A percentile compares a stretch with the other conserved stretches of the same genome.
These are phyloP conservation scores for Anisodus tanguticus DNA, from an alignment of 257 asterid species.

Conservation along the genomic window DNA sequence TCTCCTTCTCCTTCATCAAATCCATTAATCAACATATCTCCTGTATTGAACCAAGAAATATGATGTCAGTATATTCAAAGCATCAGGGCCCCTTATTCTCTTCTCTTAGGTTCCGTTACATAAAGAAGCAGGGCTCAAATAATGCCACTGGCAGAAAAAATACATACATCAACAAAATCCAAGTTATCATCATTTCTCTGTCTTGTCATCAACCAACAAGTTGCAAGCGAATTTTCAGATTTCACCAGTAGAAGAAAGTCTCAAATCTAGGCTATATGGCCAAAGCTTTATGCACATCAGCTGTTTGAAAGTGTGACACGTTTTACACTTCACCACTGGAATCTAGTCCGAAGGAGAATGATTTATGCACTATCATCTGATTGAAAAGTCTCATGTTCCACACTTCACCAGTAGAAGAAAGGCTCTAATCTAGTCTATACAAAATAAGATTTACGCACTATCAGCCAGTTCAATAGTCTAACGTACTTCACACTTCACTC, in stretches of 20 bases:
- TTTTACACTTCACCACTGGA: not conserved
- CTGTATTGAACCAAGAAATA: slow-evolving; percentile 45
- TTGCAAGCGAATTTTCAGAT: not conserved
- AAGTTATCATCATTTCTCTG: slow-evolving; percentile 19
- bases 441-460: not conserved
- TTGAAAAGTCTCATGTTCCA: not conserved
- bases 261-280: not conserved
- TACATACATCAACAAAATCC: not conserved
- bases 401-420: not conserved
- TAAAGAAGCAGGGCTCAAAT: not conserved
- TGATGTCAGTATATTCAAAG: not conserved
- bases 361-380: not conserved
- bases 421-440: not conserved
- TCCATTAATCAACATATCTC: slow-evolving; percentile 59
- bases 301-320: not conserved
- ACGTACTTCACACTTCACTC: not conserved
- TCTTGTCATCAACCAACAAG: not conserved
- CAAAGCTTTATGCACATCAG: not conserved
- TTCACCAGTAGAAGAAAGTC: not conserved
- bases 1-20: slow-evolving; percentile 54
- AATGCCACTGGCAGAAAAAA: not conserved
- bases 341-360: not conserved
- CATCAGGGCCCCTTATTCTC: slow-evolving; percentile 1
- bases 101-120: not conserved
- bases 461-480: not conserved